Evolutionary conservation across 192 early-diverging fungal genomes (phyloP).

Genomic region (Martensiomyces pterosporus): DNA sequence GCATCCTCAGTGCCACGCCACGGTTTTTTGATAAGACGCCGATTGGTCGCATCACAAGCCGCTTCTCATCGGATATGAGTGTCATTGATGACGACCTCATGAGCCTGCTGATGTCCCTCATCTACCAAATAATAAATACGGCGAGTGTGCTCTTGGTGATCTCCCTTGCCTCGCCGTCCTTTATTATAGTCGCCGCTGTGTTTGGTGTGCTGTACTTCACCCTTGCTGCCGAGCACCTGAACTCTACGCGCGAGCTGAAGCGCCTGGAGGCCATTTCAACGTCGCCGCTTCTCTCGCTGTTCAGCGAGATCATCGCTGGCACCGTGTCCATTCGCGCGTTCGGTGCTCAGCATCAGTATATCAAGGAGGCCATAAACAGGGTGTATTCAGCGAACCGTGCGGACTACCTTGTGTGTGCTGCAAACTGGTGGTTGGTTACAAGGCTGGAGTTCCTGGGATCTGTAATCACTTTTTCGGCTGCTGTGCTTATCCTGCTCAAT

Average conservation of each 20-base stretch:
- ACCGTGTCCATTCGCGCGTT: slow-evolving; percentile 83
- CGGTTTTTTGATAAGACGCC: slow-evolving; percentile 93
- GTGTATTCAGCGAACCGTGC: slow-evolving; percentile 81
- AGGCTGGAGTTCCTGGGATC: slow-evolving; percentile 78
- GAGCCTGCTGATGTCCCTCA: slow-evolving; percentile 53
- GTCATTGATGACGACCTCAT: slow-evolving; percentile 68
- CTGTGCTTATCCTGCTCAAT: slow-evolving; percentile 58
- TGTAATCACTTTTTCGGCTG: slow-evolving; percentile 70
- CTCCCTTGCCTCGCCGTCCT: slow-evolving; percentile 65
- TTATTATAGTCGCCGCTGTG: slow-evolving; percentile 63
- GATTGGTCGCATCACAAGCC: slow-evolving; percentile 80
- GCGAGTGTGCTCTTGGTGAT: slow-evolving; percentile 60
- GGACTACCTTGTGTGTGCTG: slow-evolving; percentile 81
- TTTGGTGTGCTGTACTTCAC: slow-evolving; percentile 57
- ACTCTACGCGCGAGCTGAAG: slow-evolving; percentile 83
- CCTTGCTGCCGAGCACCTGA: slow-evolving; percentile 72
- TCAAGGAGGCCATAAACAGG: slow-evolving; percentile 57
- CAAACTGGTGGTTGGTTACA: slow-evolving; percentile 88
- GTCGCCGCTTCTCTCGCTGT: slow-evolving; percentile 75
- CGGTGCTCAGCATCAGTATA: slow-evolving; percentile 71
- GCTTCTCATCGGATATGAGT: slow-evolving; percentile 85
- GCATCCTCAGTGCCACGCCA: slow-evolving; percentile 68
- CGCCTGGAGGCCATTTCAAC: slow-evolving; percentile 75
- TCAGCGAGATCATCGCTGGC: slow-evolving; percentile 75
- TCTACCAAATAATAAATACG: slow-evolving; percentile 54